Evolutionary conservation across 2,329 filamentous ascomycete species (phyloP).

Genomic region (Trichoderma cornu-damae): DNA sequence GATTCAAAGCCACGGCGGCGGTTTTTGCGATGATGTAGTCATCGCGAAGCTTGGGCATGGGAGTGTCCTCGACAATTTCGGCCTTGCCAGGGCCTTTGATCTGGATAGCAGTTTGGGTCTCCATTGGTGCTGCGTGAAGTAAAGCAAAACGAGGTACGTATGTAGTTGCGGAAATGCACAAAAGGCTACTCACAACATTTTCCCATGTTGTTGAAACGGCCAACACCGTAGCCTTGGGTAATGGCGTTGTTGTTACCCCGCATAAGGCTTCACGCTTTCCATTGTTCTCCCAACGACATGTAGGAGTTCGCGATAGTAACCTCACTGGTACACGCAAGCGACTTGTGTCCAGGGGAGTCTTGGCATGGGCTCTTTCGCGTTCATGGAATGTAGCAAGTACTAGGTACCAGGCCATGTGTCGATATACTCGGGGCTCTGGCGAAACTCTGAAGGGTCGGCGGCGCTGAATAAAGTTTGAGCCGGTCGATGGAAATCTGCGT

Average conservation of each 20-base stretch:
- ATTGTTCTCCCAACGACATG: background rate
- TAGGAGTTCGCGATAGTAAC: background rate
- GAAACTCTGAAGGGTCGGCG: background rate
- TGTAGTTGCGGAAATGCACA: too few species aligned
- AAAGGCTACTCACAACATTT: background rate
- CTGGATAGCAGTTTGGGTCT: slow-evolving; percentile 17
- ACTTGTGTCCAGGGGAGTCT: background rate
- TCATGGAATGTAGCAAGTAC: background rate
- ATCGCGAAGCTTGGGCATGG: slow-evolving; percentile 19
- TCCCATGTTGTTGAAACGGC: too few species aligned
- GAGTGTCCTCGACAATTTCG: slow-evolving; percentile 11
- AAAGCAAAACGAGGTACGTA: background rate
- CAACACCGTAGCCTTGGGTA: too few species aligned
- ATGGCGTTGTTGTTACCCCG: slow-evolving; percentile 12
- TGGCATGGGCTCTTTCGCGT: background rate
- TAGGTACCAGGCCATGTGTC: background rate
- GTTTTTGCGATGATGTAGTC: slow-evolving; percentile 32
- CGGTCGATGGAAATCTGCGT: background rate
- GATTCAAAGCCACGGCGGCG: slow-evolving; percentile 33
- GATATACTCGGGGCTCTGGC: background rate
- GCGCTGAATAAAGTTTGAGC: slow-evolving; percentile 4
- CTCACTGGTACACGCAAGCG: background rate
- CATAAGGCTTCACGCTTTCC: background rate
- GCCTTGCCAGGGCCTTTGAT: slow-evolving; percentile 15
- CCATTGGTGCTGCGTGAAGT: background rate